Percentiles rank a stretch among this genome's conserved stretches.
Conservation (phyloP, 805 yeast genomes). For the Cyberlindnera mississippiensis region DNA sequence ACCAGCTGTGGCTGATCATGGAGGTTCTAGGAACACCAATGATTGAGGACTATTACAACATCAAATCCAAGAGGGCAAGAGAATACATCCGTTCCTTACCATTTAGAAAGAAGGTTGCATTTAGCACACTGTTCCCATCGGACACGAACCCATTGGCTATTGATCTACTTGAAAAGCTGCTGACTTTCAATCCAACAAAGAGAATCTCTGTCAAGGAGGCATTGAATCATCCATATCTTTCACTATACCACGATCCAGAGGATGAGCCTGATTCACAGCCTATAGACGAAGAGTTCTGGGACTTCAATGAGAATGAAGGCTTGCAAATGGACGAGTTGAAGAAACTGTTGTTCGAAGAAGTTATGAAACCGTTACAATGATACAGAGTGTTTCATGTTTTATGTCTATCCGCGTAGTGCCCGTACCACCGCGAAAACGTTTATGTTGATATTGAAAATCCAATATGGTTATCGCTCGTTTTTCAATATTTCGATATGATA, state of each 20-base stretch:
- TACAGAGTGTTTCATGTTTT: background rate
- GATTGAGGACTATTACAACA: constrained; percentile 68
- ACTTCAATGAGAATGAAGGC: constrained; percentile 51
- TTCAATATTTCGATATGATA: no score
- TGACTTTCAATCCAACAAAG: constrained; percentile 71
- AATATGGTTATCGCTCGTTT: no score
- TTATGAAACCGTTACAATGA: constrained; percentile 46
- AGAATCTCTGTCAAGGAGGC: constrained; percentile 75
- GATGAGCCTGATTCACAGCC: constrained; percentile 58
- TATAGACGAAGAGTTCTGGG: constrained; percentile 38
- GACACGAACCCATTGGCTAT: constrained; percentile 44
- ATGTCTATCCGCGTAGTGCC: no score
- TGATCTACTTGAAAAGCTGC: constrained; percentile 63
- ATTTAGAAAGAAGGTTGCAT: constrained; percentile 52
- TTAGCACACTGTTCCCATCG: constrained; percentile 45
- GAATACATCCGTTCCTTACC: constrained; percentile 72
- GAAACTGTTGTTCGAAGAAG: constrained; percentile 73
- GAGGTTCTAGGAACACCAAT: constrained; percentile 71
- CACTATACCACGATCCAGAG: constrained; percentile 62
- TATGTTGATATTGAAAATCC: no score
- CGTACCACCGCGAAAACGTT: no score
- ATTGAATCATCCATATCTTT: constrained; percentile 66
- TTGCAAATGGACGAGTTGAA: constrained; percentile 71
- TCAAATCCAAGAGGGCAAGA: constrained; percentile 70
- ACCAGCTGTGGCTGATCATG: constrained; percentile 62